Base-by-base conservation (phyloP, 495 filamentous ascomycete species). In the Penicillium argentinense region DNA sequence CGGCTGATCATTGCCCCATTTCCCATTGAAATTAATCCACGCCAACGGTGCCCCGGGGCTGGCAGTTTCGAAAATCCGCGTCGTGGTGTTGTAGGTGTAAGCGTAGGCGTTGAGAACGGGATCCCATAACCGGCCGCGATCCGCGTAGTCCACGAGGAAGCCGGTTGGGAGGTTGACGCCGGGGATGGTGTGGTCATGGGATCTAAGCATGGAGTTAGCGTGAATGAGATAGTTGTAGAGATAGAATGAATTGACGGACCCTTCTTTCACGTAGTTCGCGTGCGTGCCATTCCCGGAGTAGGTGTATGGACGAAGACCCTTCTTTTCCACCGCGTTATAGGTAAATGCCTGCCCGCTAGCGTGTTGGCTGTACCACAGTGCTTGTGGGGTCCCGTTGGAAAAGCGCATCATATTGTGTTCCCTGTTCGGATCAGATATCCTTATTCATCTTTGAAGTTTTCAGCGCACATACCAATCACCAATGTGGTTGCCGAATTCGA, bases 391-490 rank as follows among this genome's bases (percentile, higher is more conserved):
- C 19, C 80, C 82, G 39, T 84, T 71, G 11, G 68, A 32, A 59
- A 87, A 87, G 9, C 84, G 81, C 42, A 87, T 71, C 82, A 85
- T 83, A 49, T 77, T 83, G 57, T 86, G 82, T 54, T 85, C 82
- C 77, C 76, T 70, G 33, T 30, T 22, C 36, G 30, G 26, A n/a
- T 23, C 13, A 47, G 26, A 8, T 9, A 26, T 39, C 12, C 19
- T 27, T 9, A 2, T 32, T 21, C 14, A 12, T 14, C 2, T 25
- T 11, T 19, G 8, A 2, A 11, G 3, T 44, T 8, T 12, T 14
- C 21, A 18, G 4, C 9, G 14, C 16, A 53, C 54, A 12, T 54
- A 78, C 81, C 80, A 84, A 51, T 85, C 81, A 17, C 82, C 83
- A 30, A 86, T 73, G 52, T 87, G 83, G 56, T 83, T 64, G 2